These are phyloP conservation scores for Alternaria postmessia DNA, from an alignment of 2,329 filamentous ascomycete species.

Conservation along the genomic window DNA sequence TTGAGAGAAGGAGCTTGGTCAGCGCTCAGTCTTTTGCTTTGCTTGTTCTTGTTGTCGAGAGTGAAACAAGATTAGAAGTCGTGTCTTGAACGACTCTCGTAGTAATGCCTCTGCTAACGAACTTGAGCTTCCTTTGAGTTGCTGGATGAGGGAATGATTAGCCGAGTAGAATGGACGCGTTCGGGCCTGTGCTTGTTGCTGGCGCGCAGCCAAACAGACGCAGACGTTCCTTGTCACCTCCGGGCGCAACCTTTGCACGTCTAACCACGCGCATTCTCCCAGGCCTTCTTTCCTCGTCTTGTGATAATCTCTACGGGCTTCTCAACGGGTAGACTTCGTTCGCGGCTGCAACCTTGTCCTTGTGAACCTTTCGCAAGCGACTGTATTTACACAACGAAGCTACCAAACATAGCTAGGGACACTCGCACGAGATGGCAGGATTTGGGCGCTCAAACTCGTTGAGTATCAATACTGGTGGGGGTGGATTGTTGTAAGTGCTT, in stretches of 20 bases:
- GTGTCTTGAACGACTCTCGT: background rate
- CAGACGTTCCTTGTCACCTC: slow-evolving; percentile 1
- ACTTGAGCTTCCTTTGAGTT: slow-evolving; percentile 17
- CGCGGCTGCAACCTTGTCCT: background rate
- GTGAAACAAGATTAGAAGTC: background rate
- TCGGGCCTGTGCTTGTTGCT: slow-evolving; percentile 24
- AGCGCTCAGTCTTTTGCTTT: background rate
- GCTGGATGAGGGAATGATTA: slow-evolving; percentile 27
- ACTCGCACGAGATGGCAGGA: slow-evolving; percentile 46
- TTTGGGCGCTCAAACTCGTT: slow-evolving; percentile 60
- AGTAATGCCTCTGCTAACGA: slow-evolving; percentile 1
- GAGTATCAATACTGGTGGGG: slow-evolving; percentile 61
- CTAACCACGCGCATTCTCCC: background rate
- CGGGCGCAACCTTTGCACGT: slow-evolving; percentile 4
- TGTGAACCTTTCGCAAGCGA: background rate
- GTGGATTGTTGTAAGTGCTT: slow-evolving; percentile 56
- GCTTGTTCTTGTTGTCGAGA: background rate
- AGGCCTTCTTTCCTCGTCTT: background rate
- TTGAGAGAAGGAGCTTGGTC: background rate
- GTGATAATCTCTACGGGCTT: background rate
- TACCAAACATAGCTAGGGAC: background rate
- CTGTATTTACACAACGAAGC: background rate
- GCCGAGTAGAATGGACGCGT: slow-evolving; percentile 31
- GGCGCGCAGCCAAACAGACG: slow-evolving; percentile 14
- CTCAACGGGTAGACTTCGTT: background rate